phyloP scores from a whole-genome alignment of 2,329 filamentous ascomycete species.

The Ophiostoma sp. region DNA sequence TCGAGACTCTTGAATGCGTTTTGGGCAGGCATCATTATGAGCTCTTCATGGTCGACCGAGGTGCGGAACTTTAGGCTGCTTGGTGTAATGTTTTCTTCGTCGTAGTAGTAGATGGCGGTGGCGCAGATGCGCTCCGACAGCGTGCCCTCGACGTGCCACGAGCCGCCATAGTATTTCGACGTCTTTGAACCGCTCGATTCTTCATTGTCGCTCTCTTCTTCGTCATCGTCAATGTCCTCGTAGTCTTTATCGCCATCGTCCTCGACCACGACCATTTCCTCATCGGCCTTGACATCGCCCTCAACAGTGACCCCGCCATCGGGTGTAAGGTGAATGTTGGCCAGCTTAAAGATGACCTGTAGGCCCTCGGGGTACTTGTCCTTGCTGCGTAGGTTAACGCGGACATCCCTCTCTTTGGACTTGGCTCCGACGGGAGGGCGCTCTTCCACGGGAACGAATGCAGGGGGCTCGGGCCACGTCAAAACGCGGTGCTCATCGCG shows the following conservation, averaged over 20 bases:
- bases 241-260: background rate
- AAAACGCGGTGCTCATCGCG: slow-evolving; percentile 18
- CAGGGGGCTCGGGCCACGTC: slow-evolving; percentile 21
- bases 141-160: slow-evolving; percentile 38
- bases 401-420: background rate
- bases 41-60: slow-evolving; percentile 25
- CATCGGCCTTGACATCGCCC: background rate
- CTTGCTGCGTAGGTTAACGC: slow-evolving; percentile 16
- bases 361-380: slow-evolving; percentile 34
- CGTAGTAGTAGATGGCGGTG: slow-evolving; percentile 51
- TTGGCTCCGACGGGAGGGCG: background rate
- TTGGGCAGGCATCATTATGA: slow-evolving; percentile 23
- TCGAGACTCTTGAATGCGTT: slow-evolving; percentile 22
- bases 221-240: background rate
- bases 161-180: slow-evolving; percentile 40
- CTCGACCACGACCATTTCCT: background rate
- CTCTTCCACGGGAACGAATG: slow-evolving; percentile 18
- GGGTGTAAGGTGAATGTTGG: slow-evolving; percentile 53
- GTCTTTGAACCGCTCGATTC: background rate
- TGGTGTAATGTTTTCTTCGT: slow-evolving; percentile 46
- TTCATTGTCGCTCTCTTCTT: slow-evolving; percentile 34
- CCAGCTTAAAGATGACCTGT: slow-evolving; percentile 60
- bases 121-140: slow-evolving; percentile 53
- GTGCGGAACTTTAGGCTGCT: slow-evolving; percentile 41
- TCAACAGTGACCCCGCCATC: slow-evolving; percentile 30